A percentile compares a stretch with the other conserved stretches of the same genome.
Conservation (phyloP, 2,329 filamentous ascomycete species). For the Diaporthe ilicicola region DNA sequence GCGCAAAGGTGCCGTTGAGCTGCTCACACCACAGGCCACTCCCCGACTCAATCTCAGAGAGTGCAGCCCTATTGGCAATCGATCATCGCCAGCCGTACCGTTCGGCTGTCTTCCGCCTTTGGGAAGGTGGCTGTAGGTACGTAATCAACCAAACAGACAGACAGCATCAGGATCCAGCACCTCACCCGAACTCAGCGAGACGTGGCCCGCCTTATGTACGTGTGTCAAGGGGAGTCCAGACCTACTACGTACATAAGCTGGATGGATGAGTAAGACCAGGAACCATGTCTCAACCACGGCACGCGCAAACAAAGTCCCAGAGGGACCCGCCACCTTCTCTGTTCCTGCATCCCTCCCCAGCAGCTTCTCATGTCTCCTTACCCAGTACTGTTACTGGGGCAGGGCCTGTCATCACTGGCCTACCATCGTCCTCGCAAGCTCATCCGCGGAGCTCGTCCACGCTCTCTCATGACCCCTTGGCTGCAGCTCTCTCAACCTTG, state of each 20-base stretch:
- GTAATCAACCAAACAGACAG: constrained; percentile 8
- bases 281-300: constrained; percentile 51
- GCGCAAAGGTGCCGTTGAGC: neutral
- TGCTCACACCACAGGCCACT: neutral
- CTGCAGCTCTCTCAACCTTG: constrained; percentile 25
- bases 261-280: constrained; percentile 29
- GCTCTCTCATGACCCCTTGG: constrained; percentile 27
- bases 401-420: constrained; percentile 24
- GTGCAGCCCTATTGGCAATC: neutral
- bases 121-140: constrained; percentile 24
- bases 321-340: constrained; percentile 74
- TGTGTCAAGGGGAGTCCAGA: constrained; percentile 9
- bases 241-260: constrained; percentile 7
- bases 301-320: constrained; percentile 51
- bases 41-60: neutral
- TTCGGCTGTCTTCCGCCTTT: constrained; percentile 26
- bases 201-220: constrained; percentile 9
- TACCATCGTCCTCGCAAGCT: constrained; percentile 12
- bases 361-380: constrained; percentile 75
- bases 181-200: neutral
- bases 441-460: constrained; percentile 23
- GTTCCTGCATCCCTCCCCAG: constrained; percentile 83
- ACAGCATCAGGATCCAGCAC: neutral
- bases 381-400: constrained; percentile 50
- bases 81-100: neutral